A percentile compares a stretch with the other conserved stretches of the same genome.
Evolutionary conservation across 345 rosid genomes (phyloP).

Genomic region (Triadica sebifera): DNA sequence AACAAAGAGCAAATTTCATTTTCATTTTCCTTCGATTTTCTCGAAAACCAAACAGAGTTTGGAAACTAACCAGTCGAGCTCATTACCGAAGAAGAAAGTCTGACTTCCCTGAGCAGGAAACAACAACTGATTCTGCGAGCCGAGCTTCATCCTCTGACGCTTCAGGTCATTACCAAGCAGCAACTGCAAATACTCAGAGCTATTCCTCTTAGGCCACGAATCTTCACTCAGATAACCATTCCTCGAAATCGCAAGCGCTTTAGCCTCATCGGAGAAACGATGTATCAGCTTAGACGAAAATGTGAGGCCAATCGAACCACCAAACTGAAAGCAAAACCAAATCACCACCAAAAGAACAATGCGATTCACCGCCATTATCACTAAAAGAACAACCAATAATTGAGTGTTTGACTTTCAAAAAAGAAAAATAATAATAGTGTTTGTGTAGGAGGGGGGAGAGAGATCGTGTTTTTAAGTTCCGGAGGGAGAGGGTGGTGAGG

Average conservation of each 20-base stretch:
- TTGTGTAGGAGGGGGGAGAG: neutral
- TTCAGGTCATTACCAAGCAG: conserved; percentile 22
- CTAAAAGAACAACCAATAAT: neutral
- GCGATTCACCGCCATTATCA: neutral
- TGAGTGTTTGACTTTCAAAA: neutral
- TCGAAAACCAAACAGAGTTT: neutral
- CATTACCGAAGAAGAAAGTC: conserved; percentile 25
- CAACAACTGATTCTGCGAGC: conserved; percentile 14
- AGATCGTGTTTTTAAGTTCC: neutral
- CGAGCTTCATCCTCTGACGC: conserved; percentile 14
- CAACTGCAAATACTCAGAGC: conserved; percentile 17
- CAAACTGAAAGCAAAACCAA: neutral
- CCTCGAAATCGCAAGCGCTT: conserved; percentile 12
- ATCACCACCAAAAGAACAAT: neutral
- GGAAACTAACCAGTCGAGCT: conserved; percentile 21
- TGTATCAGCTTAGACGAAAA: conserved; percentile 33
- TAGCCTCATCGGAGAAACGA: conserved; percentile 30
- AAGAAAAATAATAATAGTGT: too few relatives aligned
- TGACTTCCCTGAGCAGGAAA: conserved; percentile 26
- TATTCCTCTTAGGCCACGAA: conserved; percentile 24
- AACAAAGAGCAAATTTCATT: neutral
- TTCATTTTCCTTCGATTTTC: neutral
- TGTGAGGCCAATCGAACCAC: conserved; percentile 16
- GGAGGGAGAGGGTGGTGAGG: neutral
- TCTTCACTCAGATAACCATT: conserved; percentile 3